phyloP scores from a whole-genome alignment of 2,329 filamentous ascomycete species.

The Pestalotiopsis sp. region DNA sequence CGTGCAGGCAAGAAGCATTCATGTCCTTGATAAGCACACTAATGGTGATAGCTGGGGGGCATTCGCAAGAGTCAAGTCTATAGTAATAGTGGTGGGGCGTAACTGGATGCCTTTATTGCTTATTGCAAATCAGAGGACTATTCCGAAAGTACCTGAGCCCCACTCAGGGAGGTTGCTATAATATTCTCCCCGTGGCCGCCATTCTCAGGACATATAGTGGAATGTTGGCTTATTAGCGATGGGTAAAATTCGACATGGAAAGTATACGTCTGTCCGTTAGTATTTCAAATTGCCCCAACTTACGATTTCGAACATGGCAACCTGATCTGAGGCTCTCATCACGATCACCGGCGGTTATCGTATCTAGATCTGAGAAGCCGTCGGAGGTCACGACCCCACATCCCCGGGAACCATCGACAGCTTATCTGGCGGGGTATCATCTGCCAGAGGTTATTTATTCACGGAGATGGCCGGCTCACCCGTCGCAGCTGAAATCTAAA shows the following conservation, averaged over 20 bases:
- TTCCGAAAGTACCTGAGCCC: background rate
- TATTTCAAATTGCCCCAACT: background rate
- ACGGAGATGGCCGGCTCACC: conserved; percentile 1
- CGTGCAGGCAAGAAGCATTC: no score
- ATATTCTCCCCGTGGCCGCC: no score
- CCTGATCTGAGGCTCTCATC: background rate
- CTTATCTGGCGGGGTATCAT: conserved; percentile 14
- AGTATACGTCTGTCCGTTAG: background rate
- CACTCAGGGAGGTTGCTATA: background rate
- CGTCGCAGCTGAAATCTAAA: background rate
- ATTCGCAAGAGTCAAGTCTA: no score
- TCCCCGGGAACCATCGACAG: background rate
- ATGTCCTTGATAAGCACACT: no score
- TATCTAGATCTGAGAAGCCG: background rate
- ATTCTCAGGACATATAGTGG: background rate
- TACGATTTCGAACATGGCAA: background rate
- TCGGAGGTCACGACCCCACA: conserved; percentile 12
- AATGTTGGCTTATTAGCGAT: background rate
- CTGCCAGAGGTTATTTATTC: background rate
- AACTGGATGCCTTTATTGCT: no score
- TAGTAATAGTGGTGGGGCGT: no score
- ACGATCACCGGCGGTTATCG: conserved; percentile 16
- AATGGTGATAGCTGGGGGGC: no score
- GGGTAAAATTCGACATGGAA: background rate
- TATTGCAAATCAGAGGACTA: no score